Evolutionary conservation across 352 stramenopile genomes (phyloP), one percentile per base, ranked within the genome.

Genomic region (Pythium utonaiense): DNA sequence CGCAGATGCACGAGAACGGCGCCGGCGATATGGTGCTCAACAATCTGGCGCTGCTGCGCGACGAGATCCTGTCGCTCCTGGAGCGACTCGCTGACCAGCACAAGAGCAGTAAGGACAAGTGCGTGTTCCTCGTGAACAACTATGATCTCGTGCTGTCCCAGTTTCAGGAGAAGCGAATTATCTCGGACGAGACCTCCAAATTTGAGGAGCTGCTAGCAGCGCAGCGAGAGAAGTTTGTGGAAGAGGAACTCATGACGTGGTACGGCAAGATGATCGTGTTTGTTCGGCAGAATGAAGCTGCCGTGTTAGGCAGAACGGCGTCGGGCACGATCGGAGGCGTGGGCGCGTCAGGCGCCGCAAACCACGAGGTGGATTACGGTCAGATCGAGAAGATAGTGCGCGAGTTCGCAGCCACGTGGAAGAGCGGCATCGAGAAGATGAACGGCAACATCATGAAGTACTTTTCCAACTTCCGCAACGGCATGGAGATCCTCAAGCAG

Each of bases 401-500:
- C 41, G 95, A 99, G 66, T 99, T 99, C 83, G 89, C 93, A 19
- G 86, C 82, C 8, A 95, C 88, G 34, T 99, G 97, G 97, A 98
- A 98, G 60, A 71, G 63, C 41, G 93, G 88, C 7, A 98, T 99
- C 60, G 94, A 99, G 73, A 92, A 95, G 56, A 99, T 99, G 78
- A 99, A 99, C 75, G 71, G 89, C 53, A 97, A 99, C 74, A 90
- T 99, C 30, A 89, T 99, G 66, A 97, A 86, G 40, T 98, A 97
- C 65, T 99, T 99, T 74, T 96, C 95, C 33, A 99, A 99, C 73
- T 98, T 99, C 75, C 85, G 92, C 28, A 99, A 99, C 70, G 96
- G 95, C 33, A 99, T 99, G 95, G 97, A 99, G 63, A 98, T 99
- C 69, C 82, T 99, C 30, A 99, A 99, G 75, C 96, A 99, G 78